Base-by-base conservation (phyloP, 495 filamentous ascomycete species). In the Letharia lupina region DNA sequence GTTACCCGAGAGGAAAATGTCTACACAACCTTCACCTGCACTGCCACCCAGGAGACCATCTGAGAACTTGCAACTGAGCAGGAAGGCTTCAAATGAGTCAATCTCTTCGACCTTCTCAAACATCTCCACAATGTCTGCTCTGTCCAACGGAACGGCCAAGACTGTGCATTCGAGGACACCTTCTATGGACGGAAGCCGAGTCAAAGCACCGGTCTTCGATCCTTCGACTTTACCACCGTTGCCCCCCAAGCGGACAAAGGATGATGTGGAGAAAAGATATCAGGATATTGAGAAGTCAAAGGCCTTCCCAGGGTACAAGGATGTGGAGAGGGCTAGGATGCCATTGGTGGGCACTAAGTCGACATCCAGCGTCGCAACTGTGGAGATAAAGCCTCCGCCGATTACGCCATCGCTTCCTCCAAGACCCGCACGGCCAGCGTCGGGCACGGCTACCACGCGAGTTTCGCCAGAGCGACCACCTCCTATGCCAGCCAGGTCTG, bases 131-230 rank as follows among this genome's bases (percentile, higher is more conserved):
- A 60, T 68, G 40, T 75, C 72, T 42, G 65, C 56, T 44, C 72
- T 75, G n/a, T 78, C 79, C 4, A 76, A 75, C 41, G 72, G 68
- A 2, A 70, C 75, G 10, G 74, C 75, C 18, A 77, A 71, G 44
- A 69, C 74, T 35, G 15, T 68, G 68, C n/a, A 73, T 4, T 65
- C 74, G 47, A 75, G 76, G 42, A 68, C 73, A 31, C 74, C 75
- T 42, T 79, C 78, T 16, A 69, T 75, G 20, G 76, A 78, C 50
- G 72, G 73, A 48, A 75, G 76, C 37, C 77, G 79, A 18, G 65
- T 72, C 9, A 67, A 69, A 52, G 71, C 74, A 33, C 81, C 81
- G 16, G 75, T 78, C 60, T 83, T 79, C 75, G 78, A 77, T 28
- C 77, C 74, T 59, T 65, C 75, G 12, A 75, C 77, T 4, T 69